Conservation (phyloP, 2,329 filamentous ascomycete genomes). For the Didymella exigua region DNA sequence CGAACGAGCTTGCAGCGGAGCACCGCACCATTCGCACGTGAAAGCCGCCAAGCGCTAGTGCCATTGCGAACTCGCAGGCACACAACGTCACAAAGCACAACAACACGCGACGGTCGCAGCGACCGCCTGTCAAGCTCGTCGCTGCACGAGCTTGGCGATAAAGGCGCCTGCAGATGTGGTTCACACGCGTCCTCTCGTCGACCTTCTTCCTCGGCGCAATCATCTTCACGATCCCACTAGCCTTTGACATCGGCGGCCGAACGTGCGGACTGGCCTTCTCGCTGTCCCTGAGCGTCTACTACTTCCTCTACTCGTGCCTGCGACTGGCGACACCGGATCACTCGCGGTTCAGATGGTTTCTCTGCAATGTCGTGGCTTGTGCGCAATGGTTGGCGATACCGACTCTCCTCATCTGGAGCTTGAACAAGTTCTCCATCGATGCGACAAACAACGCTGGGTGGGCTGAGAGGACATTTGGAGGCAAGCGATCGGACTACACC, state of each 20-base stretch:
- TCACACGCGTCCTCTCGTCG: slow-evolving; percentile 79
- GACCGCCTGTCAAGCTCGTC: slow-evolving; percentile 48
- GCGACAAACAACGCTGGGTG: slow-evolving; percentile 72
- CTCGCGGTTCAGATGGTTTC: slow-evolving; percentile 74
- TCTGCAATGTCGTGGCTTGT: slow-evolving; percentile 72
- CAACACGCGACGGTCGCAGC: slow-evolving; percentile 26
- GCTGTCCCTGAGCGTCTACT: slow-evolving; percentile 85
- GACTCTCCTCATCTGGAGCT: slow-evolving; percentile 86
- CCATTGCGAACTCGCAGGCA: slow-evolving; percentile 3
- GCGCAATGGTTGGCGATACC: slow-evolving; percentile 89
- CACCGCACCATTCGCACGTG: slow-evolving; percentile 38
- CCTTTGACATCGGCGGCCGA: slow-evolving; percentile 95
- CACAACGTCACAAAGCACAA: slow-evolving; percentile 23
- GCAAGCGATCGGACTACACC: slow-evolving; percentile 66
- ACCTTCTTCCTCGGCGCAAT: slow-evolving; percentile 87
- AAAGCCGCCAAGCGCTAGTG: slow-evolving; percentile 40
- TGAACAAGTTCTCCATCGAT: slow-evolving; percentile 94
- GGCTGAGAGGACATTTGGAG: slow-evolving; percentile 79
- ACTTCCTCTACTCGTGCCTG: slow-evolving; percentile 82
- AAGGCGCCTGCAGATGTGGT: slow-evolving; percentile 71
- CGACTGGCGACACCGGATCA: slow-evolving; percentile 79
- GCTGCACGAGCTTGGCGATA: slow-evolving; percentile 55
- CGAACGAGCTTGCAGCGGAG: slow-evolving; percentile 17
- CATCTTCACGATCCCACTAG: slow-evolving; percentile 92
- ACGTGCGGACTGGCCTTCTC: slow-evolving; percentile 95